A percentile compares a stretch with the other conserved stretches of the same genome.
These are phyloP conservation scores for Meyerozyma guilliermondii DNA, from an alignment of 1,139 yeast genomes.

Conservation along the genomic window DNA sequence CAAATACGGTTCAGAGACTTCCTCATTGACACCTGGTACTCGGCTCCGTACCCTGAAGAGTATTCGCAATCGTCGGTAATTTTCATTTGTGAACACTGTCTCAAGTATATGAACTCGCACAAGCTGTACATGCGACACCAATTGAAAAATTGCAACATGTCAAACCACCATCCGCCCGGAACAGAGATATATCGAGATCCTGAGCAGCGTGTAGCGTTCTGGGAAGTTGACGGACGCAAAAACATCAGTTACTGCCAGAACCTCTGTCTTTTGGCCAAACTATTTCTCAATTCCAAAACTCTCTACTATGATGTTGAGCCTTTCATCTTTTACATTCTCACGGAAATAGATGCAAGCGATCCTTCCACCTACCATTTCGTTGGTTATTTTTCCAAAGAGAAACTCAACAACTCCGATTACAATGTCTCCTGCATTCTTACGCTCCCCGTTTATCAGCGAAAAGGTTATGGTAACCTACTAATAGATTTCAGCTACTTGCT, in stretches of 20 bases:
- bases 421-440: slow-evolving; percentile 90
- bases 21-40: slow-evolving; percentile 87
- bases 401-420: slow-evolving; percentile 66
- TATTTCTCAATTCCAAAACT: slow-evolving; percentile 86
- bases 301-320: slow-evolving; percentile 94
- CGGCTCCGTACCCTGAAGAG: slow-evolving; percentile 91
- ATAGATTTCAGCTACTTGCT: slow-evolving; percentile 87
- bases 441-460: slow-evolving; percentile 79
- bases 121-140: slow-evolving; percentile 66
- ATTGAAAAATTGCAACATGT: slow-evolving; percentile 55
- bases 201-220: slow-evolving; percentile 52
- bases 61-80: slow-evolving; percentile 59
- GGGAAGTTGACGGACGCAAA: slow-evolving; percentile 91
- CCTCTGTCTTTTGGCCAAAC: slow-evolving; percentile 80
- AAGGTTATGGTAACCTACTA: slow-evolving; percentile 83
- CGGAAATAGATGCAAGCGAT: slow-evolving; percentile 54
- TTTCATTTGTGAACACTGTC: slow-evolving; percentile 79
- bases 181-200: slow-evolving; percentile 75
- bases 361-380: slow-evolving; percentile 66
- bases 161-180: slow-evolving; percentile 78
- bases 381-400: slow-evolving; percentile 92
- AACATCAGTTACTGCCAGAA: slow-evolving; percentile 83
- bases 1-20: slow-evolving; percentile 63
- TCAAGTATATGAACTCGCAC: slow-evolving; percentile 74
- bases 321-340: slow-evolving; percentile 79